Evolutionary conservation across 208 protist genomes (phyloP).

Genomic region (Borovskyia barvae): DNA sequence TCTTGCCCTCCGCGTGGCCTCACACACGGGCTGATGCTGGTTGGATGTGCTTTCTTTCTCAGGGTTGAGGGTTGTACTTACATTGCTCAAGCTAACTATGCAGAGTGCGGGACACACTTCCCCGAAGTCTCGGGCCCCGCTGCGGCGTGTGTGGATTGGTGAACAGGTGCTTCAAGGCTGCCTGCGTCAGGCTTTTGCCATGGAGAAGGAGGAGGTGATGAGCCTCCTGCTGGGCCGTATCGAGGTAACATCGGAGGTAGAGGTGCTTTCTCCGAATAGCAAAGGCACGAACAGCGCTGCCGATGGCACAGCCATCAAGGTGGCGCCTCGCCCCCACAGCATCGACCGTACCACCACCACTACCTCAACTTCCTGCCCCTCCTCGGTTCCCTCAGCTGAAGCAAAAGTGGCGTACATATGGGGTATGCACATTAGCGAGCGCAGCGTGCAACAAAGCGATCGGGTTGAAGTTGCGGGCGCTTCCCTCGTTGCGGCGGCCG

Average conservation of each 20-base stretch:
- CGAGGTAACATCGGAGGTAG: too few species aligned
- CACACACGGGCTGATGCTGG: too few species aligned
- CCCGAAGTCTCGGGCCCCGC: conserved; percentile 19
- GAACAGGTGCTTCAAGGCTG: conserved; percentile 67
- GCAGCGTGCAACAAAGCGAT: conserved; percentile 70
- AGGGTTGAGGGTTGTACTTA: too few species aligned
- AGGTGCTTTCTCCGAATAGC: neutral
- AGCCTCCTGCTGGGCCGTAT: conserved; percentile 68
- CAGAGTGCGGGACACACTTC: too few species aligned
- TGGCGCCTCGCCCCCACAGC: neutral
- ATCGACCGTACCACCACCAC: neutral
- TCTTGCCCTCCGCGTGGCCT: too few species aligned
- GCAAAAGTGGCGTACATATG: conserved; percentile 60
- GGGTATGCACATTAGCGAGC: conserved; percentile 43
- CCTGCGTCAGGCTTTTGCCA: conserved; percentile 66
- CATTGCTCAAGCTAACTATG: too few species aligned
- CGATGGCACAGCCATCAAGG: neutral
- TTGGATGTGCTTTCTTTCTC: too few species aligned
- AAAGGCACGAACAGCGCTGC: neutral
- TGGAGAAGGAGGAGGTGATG: conserved; percentile 83
- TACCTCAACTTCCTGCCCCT: neutral
- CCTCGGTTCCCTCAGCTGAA: neutral
- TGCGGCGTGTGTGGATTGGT: conserved; percentile 47
- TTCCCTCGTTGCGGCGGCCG: conserved; percentile 44
- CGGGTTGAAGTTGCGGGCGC: conserved; percentile 72